These are phyloP conservation scores for Taphrina deformans DNA, from an alignment of 1,139 yeast species.

Conservation along the genomic window DNA sequence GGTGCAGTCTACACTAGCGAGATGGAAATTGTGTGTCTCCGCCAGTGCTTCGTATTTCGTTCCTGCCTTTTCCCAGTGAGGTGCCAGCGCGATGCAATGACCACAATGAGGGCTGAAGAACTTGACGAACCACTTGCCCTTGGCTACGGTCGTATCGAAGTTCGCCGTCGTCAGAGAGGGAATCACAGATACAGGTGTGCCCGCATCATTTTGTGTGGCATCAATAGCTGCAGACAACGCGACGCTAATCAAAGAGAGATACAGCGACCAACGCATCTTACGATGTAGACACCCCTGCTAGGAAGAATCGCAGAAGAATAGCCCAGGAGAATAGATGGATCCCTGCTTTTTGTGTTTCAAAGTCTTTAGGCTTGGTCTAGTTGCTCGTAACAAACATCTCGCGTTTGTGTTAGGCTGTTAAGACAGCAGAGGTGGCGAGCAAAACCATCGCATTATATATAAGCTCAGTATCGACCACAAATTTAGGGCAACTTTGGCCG, in stretches of 20 bases:
- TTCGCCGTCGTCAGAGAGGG: constrained; percentile 12
- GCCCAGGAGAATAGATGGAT: too few relatives aligned
- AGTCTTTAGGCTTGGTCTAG: too few relatives aligned
- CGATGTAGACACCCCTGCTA: background rate
- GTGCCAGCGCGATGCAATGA: constrained; percentile 48
- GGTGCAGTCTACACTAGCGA: constrained; percentile 49
- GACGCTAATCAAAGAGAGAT: background rate
- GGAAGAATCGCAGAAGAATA: background rate
- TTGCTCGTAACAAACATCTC: too few relatives aligned
- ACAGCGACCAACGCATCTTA: background rate
- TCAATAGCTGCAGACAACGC: background rate
- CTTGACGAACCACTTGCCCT: constrained; percentile 47
- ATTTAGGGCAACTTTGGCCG: constrained; percentile 9
- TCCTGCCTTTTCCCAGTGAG: constrained; percentile 45
- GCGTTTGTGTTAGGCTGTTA: too few relatives aligned
- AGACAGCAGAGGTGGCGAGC: too few relatives aligned
- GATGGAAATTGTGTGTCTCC: constrained; percentile 42
- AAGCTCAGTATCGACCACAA: background rate
- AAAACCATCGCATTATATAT: too few relatives aligned
- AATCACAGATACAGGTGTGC: background rate
- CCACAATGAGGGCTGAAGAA: constrained; percentile 50
- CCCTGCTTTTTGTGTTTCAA: too few relatives aligned
- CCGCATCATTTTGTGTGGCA: background rate
- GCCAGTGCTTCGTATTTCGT: constrained; percentile 41
- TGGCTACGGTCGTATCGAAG: constrained; percentile 32